Evolutionary conservation across 345 rosid species (phyloP).

Genomic region (Ailanthus altissimus): DNA sequence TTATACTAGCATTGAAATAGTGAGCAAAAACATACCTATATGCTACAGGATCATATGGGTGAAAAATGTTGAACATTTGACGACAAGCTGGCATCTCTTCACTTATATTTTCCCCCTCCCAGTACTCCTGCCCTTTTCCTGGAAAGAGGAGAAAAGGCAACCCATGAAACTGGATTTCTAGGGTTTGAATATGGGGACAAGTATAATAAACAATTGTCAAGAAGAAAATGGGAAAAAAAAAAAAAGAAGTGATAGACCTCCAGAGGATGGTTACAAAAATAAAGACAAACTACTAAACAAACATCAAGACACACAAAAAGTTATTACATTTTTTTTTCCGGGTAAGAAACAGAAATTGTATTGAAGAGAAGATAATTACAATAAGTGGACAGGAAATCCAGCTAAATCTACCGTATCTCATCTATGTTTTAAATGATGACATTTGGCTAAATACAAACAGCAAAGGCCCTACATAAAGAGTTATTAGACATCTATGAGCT

Average conservation of each 20-base stretch:
- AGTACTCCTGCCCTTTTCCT: conserved; percentile 89
- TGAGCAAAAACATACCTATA: conserved; percentile 61
- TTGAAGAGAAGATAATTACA: too few species aligned
- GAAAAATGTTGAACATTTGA: conserved; percentile 97
- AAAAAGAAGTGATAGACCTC: too few species aligned
- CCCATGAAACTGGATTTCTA: background rate
- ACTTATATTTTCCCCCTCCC: conserved; percentile 71
- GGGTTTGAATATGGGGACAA: background rate
- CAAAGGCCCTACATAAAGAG: too few species aligned
- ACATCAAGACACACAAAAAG: background rate
- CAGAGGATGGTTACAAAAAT: background rate
- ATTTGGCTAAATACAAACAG: too few species aligned
- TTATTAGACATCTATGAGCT: background rate
- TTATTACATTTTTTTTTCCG: too few species aligned
- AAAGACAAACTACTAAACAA: background rate
- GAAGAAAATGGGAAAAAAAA: background rate
- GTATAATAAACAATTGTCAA: background rate
- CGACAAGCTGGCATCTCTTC: conserved; percentile 97
- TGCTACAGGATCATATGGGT: conserved; percentile 98
- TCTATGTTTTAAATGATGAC: too few species aligned
- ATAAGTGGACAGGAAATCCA: too few species aligned
- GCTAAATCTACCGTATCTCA: too few species aligned
- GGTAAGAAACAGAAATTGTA: too few species aligned
- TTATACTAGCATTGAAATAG: background rate
- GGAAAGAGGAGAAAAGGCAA: conserved; percentile 17